phyloP scores from a whole-genome alignment of 2,329 filamentous ascomycete genomes.

The Pseudogymnoascus sp. region DNA sequence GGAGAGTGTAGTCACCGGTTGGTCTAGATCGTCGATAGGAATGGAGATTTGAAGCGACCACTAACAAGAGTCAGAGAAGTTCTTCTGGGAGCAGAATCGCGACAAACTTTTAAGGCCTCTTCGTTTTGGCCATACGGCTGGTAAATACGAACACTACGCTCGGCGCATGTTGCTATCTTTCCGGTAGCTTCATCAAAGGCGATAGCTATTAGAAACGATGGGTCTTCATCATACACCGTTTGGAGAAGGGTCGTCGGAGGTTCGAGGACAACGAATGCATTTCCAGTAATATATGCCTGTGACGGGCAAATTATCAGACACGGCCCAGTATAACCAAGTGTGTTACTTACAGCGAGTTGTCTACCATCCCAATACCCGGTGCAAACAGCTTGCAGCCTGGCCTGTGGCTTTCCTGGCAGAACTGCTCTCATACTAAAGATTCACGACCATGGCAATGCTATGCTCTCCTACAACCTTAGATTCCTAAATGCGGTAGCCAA shows the following conservation, averaged over 20 bases:
- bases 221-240: conserved; percentile 79
- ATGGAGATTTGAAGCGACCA: conserved; percentile 59
- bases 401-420: conserved; percentile 69
- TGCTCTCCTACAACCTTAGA: not conserved
- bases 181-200: conserved; percentile 73
- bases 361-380: conserved; percentile 64
- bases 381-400: conserved; percentile 68
- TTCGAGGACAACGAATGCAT: conserved; percentile 74
- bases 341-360: conserved; percentile 57
- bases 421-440: conserved; percentile 60
- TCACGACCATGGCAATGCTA: conserved; percentile 1
- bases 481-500: not conserved
- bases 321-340: not conserved
- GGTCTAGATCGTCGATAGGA: conserved; percentile 35
- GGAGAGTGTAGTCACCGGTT: conserved; percentile 53
- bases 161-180: conserved; percentile 72
- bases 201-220: conserved; percentile 57
- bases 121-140: conserved; percentile 63
- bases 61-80: conserved; percentile 30
- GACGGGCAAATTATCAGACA: conserved; percentile 12
- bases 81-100: not conserved
- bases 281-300: conserved; percentile 82
- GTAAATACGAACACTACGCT: conserved; percentile 63
- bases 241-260: conserved; percentile 69
- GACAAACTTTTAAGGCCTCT: conserved; percentile 62